Conservation (phyloP, 2,329 filamentous ascomycete species). For the Clonostachys solani region DNA sequence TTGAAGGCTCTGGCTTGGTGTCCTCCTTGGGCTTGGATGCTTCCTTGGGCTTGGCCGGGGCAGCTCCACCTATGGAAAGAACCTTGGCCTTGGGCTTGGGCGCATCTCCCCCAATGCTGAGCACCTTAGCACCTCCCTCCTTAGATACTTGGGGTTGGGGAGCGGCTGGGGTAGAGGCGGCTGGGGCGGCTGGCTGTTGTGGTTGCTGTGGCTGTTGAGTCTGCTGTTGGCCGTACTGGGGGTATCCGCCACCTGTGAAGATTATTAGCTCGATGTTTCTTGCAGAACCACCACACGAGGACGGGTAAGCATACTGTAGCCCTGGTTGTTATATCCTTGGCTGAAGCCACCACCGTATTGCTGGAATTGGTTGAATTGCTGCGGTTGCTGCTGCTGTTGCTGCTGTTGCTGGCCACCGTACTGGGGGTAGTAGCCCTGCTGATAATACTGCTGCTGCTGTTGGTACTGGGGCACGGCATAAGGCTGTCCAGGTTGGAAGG, state of each 20-base stretch:
- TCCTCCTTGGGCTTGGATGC: slow-evolving; percentile 42
- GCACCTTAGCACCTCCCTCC: slow-evolving; percentile 57
- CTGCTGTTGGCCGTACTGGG: slow-evolving; percentile 45
- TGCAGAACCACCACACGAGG: slow-evolving; percentile 4
- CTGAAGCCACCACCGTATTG: slow-evolving; percentile 47
- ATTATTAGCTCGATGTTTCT: slow-evolving; percentile 8
- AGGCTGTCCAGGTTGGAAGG: slow-evolving; percentile 65
- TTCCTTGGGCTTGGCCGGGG: slow-evolving; percentile 25
- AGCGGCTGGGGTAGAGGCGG: slow-evolving; percentile 31
- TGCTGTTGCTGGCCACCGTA: slow-evolving; percentile 39
- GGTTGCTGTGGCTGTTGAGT: slow-evolving; percentile 32
- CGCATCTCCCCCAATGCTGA: slow-evolving; percentile 66
- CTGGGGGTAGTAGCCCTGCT: slow-evolving; percentile 55
- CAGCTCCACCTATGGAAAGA: slow-evolving; percentile 32
- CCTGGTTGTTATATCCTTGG: slow-evolving; percentile 43
- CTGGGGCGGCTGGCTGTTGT: slow-evolving; percentile 36
- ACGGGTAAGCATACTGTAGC: slow-evolving; percentile 18
- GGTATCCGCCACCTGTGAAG: slow-evolving; percentile 42
- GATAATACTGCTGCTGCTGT: slow-evolving; percentile 44
- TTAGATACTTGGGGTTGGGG: slow-evolving; percentile 39
- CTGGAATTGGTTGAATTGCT: slow-evolving; percentile 47
- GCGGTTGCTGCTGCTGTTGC: slow-evolving; percentile 42
- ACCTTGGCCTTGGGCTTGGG: slow-evolving; percentile 47
- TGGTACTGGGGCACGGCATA: slow-evolving; percentile 58
- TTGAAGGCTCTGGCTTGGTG: slow-evolving; percentile 39